Evolutionary conservation across 371 early-diverging fungal genomes (phyloP), one percentile per base, ranked within the genome.

Genomic region (Gilbertella persicaria): DNA sequence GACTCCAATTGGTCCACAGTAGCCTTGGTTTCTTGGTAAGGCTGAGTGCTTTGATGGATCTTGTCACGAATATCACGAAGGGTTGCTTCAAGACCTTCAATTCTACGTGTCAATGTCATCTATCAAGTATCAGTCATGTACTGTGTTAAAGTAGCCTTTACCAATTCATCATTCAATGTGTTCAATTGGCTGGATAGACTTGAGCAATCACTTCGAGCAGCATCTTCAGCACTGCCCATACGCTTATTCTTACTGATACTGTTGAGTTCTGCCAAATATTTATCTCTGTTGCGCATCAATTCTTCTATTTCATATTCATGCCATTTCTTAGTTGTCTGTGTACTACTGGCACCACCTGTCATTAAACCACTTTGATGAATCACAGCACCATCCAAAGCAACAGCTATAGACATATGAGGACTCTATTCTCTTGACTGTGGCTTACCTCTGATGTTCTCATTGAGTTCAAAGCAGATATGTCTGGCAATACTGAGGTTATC

Each of bases 331-430:
- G 84, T 77, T 1, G 73, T 45, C 16, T 71, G 68, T 2, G 71
- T 45, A 12, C 60, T 58, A 19, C 67, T 72, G 30, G 73, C 69
- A 26, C 91, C 92, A 65, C 99, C 99, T 0, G 97, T 97, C 49
- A 99, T 98, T 58, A 95, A 69, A 40, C 98, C 99, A 53, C 84
- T 92, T 62, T 91, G 95, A 71, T 98, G 98, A 62, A 99, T 91
- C 5, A 97, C 84, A 4, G 91, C 87, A 16, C 99, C 98, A 62
- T 98, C 96, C 61, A 97, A 65, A 1, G 95, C 88, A 5, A 97
- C 96, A 36, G 91, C 91, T 87, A 49, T 25, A 20, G 23, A 19
- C 7, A 29, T 28, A 38, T 51, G 60, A 36, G n/a, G n/a, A n/a
- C n/a, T n/a, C n/a, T 25, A 23, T 39, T 24, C 36, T 24, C 35